Evolutionary conservation across 148 eudicot genomes (phyloP), one percentile per base, ranked within the genome.

Genomic region (Simmondsia chinensis): DNA sequence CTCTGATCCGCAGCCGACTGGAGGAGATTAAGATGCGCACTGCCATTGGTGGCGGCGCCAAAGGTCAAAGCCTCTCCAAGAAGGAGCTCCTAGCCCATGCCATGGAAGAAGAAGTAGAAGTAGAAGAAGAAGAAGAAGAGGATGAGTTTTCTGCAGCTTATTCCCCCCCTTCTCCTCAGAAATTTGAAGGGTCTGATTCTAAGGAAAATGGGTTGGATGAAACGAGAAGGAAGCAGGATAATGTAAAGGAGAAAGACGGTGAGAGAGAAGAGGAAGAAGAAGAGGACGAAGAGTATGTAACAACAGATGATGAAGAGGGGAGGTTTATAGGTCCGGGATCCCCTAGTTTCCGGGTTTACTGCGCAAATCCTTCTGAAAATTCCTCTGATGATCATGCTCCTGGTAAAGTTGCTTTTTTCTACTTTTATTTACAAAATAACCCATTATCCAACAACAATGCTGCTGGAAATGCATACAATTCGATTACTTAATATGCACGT

Each of bases 271-370:
- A 28, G 25, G 21, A 45, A 4, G 18, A 32, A 0, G 40, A 6
- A 18, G 50, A 28, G 35, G 63, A 42, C 33, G 57, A 35, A 5
- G 53, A 46, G 9, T 19, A 20, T 13, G 10, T n/a, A 1, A 20
- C 6, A 6, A 13, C 7, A 5, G 55, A 43, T 20, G 27, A 48
- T 3, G 43, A 4, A 6, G 54, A 51, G 13, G 39, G 15, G 2
- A 45, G 23, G 29, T 24, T 8, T 4, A 12, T 33, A 20, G 15
- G 10, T 15, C 52, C 33, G 1, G 57, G 57, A 1, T 68, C 73
- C 4, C 78, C 73, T 2, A 72, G 78, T 54, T 72, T 72, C 31
- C 31, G 70, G 56, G 61, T 72, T 5, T 72, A 63, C 50, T 72
- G 67, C n/a, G 54, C 14, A 0, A 40, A 50, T 20, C 33, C 41